Percentiles rank a stretch among this genome's conserved stretches.
phyloP scores from a whole-genome alignment of 352 stramenopile genomes.

The Phytophthora syringae region DNA sequence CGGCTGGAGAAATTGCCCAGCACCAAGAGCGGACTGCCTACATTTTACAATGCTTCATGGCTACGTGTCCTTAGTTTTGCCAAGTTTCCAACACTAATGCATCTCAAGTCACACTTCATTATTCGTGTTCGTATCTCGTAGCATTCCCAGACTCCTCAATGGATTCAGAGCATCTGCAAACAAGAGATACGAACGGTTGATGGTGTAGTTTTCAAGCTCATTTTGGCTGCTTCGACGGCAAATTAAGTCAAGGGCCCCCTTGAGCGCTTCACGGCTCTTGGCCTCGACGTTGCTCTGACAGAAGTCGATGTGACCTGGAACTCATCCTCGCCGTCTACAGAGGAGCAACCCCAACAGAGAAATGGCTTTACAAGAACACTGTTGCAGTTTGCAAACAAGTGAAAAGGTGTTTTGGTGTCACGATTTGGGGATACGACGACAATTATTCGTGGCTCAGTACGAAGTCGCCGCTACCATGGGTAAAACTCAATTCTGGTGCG shows the following conservation, averaged over 20 bases:
- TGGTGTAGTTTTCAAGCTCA: constrained; percentile 34
- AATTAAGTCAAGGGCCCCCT: constrained; percentile 24
- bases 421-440: constrained; percentile 34
- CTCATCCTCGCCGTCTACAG: constrained; percentile 14
- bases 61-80: constrained; percentile 6
- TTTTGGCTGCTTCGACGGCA: constrained; percentile 11
- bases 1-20: too few species aligned
- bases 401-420: constrained; percentile 34
- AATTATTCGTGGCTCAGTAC: constrained; percentile 38
- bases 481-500: constrained; percentile 25
- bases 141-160: constrained; percentile 37
- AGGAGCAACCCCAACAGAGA: constrained; percentile 20
- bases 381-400: constrained; percentile 34
- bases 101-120: constrained; percentile 2
- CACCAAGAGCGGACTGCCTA: too few species aligned
- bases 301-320: constrained; percentile 31
- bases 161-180: constrained; percentile 23
- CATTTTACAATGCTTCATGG: too few species aligned
- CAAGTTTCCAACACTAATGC: not conserved
- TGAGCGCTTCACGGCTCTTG: constrained; percentile 37
- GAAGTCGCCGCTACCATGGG: constrained; percentile 27
- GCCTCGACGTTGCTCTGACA: constrained; percentile 36
- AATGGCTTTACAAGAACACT: constrained; percentile 29
- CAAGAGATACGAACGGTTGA: constrained; percentile 7
- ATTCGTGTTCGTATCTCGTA: constrained; percentile 11